These are phyloP conservation scores for Eurotiales sp. DNA, from an alignment of 2,329 filamentous ascomycete species.

Conservation along the genomic window DNA sequence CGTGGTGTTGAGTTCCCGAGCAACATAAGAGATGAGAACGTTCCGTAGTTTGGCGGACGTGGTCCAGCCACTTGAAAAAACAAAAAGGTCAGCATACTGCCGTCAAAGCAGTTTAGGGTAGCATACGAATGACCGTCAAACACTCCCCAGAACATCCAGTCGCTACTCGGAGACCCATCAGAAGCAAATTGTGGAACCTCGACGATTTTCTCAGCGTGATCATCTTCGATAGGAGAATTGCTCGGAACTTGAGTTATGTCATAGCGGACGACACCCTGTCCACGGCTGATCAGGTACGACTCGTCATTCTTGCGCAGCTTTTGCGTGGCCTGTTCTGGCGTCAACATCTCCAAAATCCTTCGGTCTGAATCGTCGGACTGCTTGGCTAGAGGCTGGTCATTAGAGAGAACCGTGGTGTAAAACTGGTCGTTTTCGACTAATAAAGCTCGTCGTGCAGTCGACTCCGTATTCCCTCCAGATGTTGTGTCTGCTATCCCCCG, in stretches of 20 bases:
- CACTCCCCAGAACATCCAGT: conserved; percentile 99
- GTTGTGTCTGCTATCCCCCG: conserved; percentile 24
- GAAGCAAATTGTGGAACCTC: conserved; percentile 68
- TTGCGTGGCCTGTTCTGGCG: conserved; percentile 85
- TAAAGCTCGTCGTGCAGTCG: conserved; percentile 64
- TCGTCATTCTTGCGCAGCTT: conserved; percentile 86
- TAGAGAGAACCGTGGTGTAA: conserved; percentile 80
- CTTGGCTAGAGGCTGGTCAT: conserved; percentile 84
- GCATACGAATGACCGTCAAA: conserved; percentile 93
- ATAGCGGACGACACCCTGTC: conserved; percentile 87
- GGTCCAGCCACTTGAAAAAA: conserved; percentile 74
- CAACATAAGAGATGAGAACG: conserved; percentile 86
- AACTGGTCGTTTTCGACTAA: conserved; percentile 88
- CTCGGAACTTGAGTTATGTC: conserved; percentile 91
- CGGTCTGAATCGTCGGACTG: conserved; percentile 78
- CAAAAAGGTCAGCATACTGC: no score
- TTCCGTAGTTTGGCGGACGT: conserved; percentile 95
- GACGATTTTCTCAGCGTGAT: conserved; percentile 97
- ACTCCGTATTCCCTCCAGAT: conserved; percentile 29
- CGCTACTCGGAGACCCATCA: conserved; percentile 59
- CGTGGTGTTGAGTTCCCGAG: conserved; percentile 84
- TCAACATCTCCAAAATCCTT: conserved; percentile 92
- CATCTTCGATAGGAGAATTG: conserved; percentile 97
- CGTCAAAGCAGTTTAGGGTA: no score
- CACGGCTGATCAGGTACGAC: conserved; percentile 84